phyloP scores from a whole-genome alignment of 73 alveolate species.

The Effrenium voratum region DNA sequence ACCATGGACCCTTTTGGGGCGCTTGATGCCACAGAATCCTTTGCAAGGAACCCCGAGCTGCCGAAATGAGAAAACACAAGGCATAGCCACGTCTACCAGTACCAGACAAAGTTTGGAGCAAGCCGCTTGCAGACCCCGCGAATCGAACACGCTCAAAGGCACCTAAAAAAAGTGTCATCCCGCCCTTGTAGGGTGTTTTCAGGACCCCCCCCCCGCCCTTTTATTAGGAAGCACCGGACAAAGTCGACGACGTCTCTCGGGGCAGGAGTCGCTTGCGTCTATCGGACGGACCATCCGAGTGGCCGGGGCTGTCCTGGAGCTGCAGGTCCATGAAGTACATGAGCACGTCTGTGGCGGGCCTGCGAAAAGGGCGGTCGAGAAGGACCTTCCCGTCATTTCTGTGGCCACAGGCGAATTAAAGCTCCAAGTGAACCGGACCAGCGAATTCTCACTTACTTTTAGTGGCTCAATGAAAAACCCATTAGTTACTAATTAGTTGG shows the following conservation, averaged over 20 bases:
- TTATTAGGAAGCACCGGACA: background rate
- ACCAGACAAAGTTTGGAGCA: too few species aligned
- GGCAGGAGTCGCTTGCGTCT: background rate
- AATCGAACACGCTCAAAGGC: too few species aligned
- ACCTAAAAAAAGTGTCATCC: too few species aligned
- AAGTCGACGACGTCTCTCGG: background rate
- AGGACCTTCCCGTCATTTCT: background rate
- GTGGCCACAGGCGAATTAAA: background rate
- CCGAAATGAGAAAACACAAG: too few species aligned
- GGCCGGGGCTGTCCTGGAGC: background rate
- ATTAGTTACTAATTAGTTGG: background rate
- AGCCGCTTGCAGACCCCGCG: too few species aligned
- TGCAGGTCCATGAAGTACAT: constrained; percentile 80
- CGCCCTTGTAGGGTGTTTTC: too few species aligned
- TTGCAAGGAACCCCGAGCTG: too few species aligned
- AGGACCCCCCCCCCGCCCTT: too few species aligned
- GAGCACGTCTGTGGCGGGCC: constrained; percentile 64
- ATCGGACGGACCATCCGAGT: too few species aligned
- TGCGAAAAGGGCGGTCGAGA: background rate
- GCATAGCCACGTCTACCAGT: too few species aligned
- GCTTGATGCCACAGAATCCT: too few species aligned
- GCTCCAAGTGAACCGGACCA: background rate
- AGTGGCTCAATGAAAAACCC: background rate
- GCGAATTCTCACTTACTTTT: background rate
- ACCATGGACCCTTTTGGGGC: too few species aligned